Percentiles rank a stretch among this genome's conserved stretches.
Evolutionary conservation across 2,329 filamentous ascomycete genomes (phyloP).

Genomic region (Dothistroma pini): DNA sequence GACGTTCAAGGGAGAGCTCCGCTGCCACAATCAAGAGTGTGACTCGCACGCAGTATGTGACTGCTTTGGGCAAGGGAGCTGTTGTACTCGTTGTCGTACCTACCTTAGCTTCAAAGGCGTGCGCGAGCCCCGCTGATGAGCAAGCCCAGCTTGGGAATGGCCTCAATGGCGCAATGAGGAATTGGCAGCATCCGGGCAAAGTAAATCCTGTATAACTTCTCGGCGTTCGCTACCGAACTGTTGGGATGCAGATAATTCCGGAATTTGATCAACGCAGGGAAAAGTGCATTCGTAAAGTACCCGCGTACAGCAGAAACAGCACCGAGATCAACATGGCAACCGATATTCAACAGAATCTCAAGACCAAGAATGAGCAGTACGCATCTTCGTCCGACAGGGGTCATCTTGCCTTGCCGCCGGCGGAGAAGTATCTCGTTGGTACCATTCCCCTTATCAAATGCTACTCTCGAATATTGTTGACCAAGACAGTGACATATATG

Average conservation of each 20-base stretch:
- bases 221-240: neutral
- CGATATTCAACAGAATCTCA: slow-evolving; percentile 53
- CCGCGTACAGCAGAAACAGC: neutral
- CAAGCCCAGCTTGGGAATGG: neutral
- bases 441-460: slow-evolving; percentile 23
- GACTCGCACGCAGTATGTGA: neutral
- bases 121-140: neutral
- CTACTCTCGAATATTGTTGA: neutral
- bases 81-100: neutral
- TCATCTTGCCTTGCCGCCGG: slow-evolving; percentile 63
- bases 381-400: slow-evolving; percentile 61
- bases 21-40: neutral
- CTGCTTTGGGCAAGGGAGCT: neutral
- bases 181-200: neutral
- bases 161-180: neutral
- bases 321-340: slow-evolving; percentile 38
- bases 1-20: neutral
- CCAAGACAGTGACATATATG: slow-evolving; percentile 67
- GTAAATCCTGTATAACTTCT: neutral
- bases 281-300: neutral
- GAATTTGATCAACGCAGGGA: neutral
- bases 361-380: slow-evolving; percentile 57
- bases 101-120: neutral
- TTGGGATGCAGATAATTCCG: neutral
- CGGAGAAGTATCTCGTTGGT: slow-evolving; percentile 65